A percentile compares a stretch with the other conserved stretches of the same genome.
Conservation (phyloP, 1,284 basidiomycete species). For the Leccinum brunneo-olivaceum region DNA sequence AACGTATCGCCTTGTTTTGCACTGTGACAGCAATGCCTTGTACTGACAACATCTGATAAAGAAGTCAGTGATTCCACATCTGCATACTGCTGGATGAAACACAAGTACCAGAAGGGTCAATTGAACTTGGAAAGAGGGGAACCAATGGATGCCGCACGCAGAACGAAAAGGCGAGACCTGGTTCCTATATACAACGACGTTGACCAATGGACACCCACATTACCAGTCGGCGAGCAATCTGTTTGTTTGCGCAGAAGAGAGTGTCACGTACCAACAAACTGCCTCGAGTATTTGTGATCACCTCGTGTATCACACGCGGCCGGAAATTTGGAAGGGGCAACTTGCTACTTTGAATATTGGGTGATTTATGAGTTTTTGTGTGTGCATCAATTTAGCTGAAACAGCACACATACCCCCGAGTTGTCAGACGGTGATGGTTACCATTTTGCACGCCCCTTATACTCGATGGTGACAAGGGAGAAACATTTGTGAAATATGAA, state of each 20-base stretch:
- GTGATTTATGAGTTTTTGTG: neutral
- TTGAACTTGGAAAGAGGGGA: neutral
- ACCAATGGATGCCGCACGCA: neutral
- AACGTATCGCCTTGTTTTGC: neutral
- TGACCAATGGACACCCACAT: constrained; percentile 8
- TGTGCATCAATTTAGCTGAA: neutral
- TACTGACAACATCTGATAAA: constrained; percentile 11
- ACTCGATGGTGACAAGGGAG: neutral
- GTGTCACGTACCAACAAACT: constrained; percentile 4
- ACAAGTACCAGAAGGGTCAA: constrained; percentile 4
- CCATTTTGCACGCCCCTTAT: neutral
- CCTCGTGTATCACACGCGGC: constrained; percentile 16
- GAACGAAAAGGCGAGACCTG: neutral
- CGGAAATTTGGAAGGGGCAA: neutral
- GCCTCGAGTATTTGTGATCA: constrained; percentile 10
- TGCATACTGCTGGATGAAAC: neutral
- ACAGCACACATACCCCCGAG: neutral
- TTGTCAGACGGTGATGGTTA: neutral
- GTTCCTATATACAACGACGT: constrained; percentile 2
- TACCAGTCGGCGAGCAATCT: constrained; percentile 1
- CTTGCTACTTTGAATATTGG: neutral
- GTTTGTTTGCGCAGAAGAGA: neutral
- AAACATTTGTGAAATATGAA: too few relatives aligned
- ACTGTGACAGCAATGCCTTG: neutral
- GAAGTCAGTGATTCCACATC: neutral